Conservation (phyloP, 345 rosid genomes). For the Populus deltoides region DNA sequence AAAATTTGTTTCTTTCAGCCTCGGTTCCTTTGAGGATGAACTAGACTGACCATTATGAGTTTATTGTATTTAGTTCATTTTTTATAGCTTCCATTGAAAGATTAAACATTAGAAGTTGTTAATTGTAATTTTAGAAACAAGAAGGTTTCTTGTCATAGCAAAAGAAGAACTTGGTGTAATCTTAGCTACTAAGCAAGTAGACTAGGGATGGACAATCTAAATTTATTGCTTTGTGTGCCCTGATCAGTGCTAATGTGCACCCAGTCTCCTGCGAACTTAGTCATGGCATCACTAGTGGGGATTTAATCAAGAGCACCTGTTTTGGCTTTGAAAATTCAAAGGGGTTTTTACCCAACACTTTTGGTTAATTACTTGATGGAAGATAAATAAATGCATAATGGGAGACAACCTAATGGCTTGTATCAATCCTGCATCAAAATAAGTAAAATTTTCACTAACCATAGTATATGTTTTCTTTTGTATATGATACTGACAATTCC, state of each 20-base stretch:
- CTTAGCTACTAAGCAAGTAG: background rate
- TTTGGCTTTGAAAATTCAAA: background rate
- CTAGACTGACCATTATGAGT: background rate
- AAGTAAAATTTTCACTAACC: background rate
- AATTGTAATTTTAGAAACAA: background rate
- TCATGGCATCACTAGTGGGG: background rate
- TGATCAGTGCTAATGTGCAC: background rate
- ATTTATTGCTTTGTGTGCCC: background rate
- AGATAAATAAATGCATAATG: background rate
- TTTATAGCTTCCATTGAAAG: background rate
- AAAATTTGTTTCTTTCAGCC: background rate
- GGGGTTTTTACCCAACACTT: background rate
- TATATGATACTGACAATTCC: background rate
- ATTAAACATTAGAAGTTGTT: background rate
- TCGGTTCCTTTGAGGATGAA: background rate
- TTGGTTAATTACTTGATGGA: background rate
- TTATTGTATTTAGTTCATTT: background rate
- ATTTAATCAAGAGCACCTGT: background rate
- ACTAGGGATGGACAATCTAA: background rate
- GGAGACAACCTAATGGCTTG: background rate
- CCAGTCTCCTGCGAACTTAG: background rate
- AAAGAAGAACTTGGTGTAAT: background rate
- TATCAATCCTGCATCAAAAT: constrained; percentile 5
- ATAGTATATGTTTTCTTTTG: background rate
- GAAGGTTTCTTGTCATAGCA: background rate